Conservation (phyloP, 2,329 filamentous ascomycete genomes). For the Calonectria hongkongensis region DNA sequence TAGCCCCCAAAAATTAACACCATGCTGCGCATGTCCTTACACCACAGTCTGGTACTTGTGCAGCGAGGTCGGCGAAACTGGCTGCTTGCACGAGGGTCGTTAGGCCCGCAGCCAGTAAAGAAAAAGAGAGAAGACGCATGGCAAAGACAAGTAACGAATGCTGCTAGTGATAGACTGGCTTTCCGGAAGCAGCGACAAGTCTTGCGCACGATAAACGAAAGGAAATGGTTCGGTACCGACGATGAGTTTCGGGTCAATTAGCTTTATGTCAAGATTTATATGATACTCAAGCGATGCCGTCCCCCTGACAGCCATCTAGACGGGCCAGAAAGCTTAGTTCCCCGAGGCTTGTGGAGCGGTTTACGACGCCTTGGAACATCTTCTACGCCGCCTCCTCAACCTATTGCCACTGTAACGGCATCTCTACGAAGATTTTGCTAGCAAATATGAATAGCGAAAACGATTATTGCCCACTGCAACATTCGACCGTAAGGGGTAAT, state of each 20-base stretch:
- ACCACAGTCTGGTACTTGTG: conserved; percentile 6
- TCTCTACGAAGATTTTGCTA: background rate
- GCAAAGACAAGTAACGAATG: background rate
- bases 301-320: conserved; percentile 12
- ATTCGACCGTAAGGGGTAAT: background rate
- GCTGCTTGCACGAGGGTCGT: background rate
- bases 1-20: background rate
- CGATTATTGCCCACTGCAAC: background rate
- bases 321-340: background rate
- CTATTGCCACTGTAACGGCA: background rate
- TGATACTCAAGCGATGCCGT: no score
- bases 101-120: background rate
- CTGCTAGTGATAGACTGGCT: background rate
- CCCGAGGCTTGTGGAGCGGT: conserved; percentile 9
- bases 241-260: background rate
- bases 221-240: background rate
- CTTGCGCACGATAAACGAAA: conserved; percentile 1
- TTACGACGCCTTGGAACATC: conserved; percentile 8
- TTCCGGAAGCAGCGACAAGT: conserved; percentile 11
- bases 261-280: conserved; percentile 6
- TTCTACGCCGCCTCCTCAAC: background rate
- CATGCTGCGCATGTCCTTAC: background rate
- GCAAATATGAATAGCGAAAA: background rate
- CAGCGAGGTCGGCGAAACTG: conserved; percentile 10
- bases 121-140: conserved; percentile 19